A percentile compares a stretch with the other conserved stretches of the same genome.
phyloP scores from a whole-genome alignment of 768 basidiomycete species.

The Mycena filopes region DNA sequence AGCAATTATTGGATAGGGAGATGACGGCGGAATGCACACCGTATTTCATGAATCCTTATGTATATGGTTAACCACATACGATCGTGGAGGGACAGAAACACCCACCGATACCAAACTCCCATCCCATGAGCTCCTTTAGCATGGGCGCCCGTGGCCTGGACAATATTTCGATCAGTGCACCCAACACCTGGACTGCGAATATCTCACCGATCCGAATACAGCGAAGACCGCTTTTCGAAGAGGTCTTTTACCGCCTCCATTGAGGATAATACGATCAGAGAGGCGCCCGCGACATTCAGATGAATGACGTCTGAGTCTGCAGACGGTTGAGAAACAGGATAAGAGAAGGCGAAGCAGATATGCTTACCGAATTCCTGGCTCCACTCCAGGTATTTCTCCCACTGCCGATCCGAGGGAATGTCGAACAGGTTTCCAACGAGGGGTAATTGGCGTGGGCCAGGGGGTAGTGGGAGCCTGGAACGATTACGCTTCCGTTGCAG shows the following conservation, averaged over 20 bases:
- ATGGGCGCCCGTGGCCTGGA: constrained; percentile 34
- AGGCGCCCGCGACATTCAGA: constrained; percentile 33
- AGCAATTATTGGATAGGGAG: too few relatives aligned
- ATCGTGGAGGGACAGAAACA: neutral
- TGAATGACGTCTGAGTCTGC: constrained; percentile 33
- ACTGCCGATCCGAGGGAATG: too few relatives aligned
- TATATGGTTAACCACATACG: too few relatives aligned
- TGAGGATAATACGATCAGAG: constrained; percentile 48
- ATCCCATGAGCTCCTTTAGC: constrained; percentile 39
- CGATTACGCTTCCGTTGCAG: neutral
- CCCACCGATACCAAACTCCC: constrained; percentile 30
- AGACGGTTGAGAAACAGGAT: neutral
- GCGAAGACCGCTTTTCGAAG: constrained; percentile 45
- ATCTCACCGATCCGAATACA: constrained; percentile 43
- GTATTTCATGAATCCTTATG: constrained; percentile 18
- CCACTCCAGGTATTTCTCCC: too few relatives aligned
- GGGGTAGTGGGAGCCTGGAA: neutral
- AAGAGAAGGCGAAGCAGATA: too few relatives aligned
- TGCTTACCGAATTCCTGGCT: constrained; percentile 25
- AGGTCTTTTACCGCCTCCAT: constrained; percentile 45
- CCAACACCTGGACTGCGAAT: neutral
- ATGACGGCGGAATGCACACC: neutral
- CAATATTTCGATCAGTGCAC: neutral
- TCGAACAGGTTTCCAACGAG: too few relatives aligned
- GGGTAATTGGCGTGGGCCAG: neutral